Evolutionary conservation across 768 basidiomycete genomes (phyloP).

Genomic region (Hebeloma cylindrosporum): DNA sequence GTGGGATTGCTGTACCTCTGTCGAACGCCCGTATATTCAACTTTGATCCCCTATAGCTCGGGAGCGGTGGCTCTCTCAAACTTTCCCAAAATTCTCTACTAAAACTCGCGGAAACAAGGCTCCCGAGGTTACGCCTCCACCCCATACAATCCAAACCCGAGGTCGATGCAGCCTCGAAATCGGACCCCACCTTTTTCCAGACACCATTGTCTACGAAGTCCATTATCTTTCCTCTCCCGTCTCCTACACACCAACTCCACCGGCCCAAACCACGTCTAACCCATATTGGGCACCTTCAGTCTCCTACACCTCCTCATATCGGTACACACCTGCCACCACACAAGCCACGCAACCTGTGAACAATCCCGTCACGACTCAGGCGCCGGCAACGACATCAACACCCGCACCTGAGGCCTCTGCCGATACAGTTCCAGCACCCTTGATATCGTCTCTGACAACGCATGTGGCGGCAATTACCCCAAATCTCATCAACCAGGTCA

Average conservation of each 20-base stretch:
- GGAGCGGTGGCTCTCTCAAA: conserved; percentile 65
- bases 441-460: conserved; percentile 49
- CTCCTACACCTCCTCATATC: conserved; percentile 11
- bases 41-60: conserved; percentile 47
- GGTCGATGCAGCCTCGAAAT: conserved; percentile 72
- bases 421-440: conserved; percentile 33
- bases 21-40: not conserved
- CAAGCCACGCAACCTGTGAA: conserved; percentile 2
- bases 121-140: conserved; percentile 54
- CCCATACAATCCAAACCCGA: conserved; percentile 63
- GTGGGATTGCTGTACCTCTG: conserved; percentile 35
- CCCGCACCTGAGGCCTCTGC: conserved; percentile 18
- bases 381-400: conserved; percentile 7
- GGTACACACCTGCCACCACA: conserved; percentile 7
- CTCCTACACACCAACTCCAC: conserved; percentile 19
- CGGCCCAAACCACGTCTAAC: conserved; percentile 26
- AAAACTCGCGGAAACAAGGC: conserved; percentile 60
- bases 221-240: conserved; percentile 51
- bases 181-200: conserved; percentile 71
- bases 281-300: conserved; percentile 23
- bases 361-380: not conserved
- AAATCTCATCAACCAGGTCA: conserved; percentile 61
- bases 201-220: conserved; percentile 72
- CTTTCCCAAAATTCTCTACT: conserved; percentile 71
- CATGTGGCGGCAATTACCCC: conserved; percentile 53